Evolutionary conservation across 495 filamentous ascomycete genomes (phyloP).

Genomic region (Penicillium tannophilum): DNA sequence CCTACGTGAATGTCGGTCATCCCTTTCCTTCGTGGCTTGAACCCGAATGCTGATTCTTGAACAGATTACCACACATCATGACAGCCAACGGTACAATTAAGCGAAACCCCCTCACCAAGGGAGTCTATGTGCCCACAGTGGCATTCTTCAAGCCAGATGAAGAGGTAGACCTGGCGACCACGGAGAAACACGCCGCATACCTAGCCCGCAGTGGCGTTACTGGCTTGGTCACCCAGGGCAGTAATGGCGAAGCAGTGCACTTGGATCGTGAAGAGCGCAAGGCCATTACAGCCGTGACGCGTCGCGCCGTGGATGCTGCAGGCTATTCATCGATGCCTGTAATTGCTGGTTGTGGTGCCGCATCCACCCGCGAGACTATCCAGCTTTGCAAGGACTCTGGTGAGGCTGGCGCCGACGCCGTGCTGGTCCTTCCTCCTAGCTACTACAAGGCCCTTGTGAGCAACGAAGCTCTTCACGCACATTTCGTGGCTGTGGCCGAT

Average conservation of each 20-base stretch:
- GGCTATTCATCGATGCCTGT: conserved; percentile 71
- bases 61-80: conserved; percentile 20
- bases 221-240: conserved; percentile 83
- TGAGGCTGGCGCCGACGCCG: conserved; percentile 78
- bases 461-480: conserved; percentile 61
- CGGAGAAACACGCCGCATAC: conserved; percentile 74
- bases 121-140: conserved; percentile 70
- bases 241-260: conserved; percentile 88
- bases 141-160: conserved; percentile 66
- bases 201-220: conserved; percentile 80
- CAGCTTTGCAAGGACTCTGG: conserved; percentile 76
- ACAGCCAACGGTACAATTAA: conserved; percentile 25
- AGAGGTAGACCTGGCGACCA: conserved; percentile 67
- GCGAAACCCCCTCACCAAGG: conserved; percentile 40
- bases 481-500: conserved; percentile 77
- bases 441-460: conserved; percentile 75
- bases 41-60: background rate
- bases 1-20: background rate
- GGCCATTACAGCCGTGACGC: conserved; percentile 71
- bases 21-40: background rate
- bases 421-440: conserved; percentile 79
- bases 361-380: conserved; percentile 86
- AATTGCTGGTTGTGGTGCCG: conserved; percentile 82
- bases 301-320: conserved; percentile 69
- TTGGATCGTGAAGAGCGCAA: conserved; percentile 70